These are phyloP conservation scores for Penicillium canescens DNA, from an alignment of 495 filamentous ascomycete species.

Conservation along the genomic window DNA sequence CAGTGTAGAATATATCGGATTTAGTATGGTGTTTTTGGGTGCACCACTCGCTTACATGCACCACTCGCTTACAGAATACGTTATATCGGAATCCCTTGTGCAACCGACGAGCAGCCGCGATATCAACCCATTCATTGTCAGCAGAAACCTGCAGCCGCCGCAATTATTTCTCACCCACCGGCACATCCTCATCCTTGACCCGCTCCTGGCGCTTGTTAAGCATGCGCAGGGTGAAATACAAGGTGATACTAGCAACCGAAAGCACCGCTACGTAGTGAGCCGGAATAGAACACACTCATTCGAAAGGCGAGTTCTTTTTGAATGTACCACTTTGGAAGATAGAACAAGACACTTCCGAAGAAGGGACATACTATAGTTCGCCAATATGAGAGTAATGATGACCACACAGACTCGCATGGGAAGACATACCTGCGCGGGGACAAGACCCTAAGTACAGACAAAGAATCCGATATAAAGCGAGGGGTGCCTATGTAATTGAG, in stretches of 20 bases:
- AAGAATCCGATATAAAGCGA: slow-evolving; percentile 25
- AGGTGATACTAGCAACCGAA: slow-evolving; percentile 35
- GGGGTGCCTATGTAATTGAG: slow-evolving; percentile 41
- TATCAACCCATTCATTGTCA: slow-evolving; percentile 48
- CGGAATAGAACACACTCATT: slow-evolving; percentile 54
- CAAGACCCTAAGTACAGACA: too few species aligned
- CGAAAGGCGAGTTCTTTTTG: slow-evolving; percentile 42
- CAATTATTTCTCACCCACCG: slow-evolving; percentile 42
- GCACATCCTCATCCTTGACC: slow-evolving; percentile 43
- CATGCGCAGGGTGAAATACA: slow-evolving; percentile 42
- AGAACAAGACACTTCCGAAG: too few species aligned
- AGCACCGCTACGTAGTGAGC: slow-evolving; percentile 51
- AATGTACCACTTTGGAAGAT: slow-evolving; percentile 34
- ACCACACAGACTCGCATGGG: neutral
- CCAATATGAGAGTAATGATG: slow-evolving; percentile 6
- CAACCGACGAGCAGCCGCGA: slow-evolving; percentile 43
- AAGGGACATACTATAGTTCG: neutral
- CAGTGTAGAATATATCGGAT: too few species aligned
- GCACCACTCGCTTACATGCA: too few species aligned
- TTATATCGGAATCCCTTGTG: slow-evolving; percentile 54
- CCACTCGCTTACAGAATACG: too few species aligned
- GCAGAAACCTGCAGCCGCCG: slow-evolving; percentile 45
- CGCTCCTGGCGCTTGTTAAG: slow-evolving; percentile 49
- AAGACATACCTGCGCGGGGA: neutral
- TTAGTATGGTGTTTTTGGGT: too few species aligned